These are phyloP conservation scores for Paramecium sonneborni DNA, from an alignment of 73 alveolate species.

Conservation along the genomic window DNA sequence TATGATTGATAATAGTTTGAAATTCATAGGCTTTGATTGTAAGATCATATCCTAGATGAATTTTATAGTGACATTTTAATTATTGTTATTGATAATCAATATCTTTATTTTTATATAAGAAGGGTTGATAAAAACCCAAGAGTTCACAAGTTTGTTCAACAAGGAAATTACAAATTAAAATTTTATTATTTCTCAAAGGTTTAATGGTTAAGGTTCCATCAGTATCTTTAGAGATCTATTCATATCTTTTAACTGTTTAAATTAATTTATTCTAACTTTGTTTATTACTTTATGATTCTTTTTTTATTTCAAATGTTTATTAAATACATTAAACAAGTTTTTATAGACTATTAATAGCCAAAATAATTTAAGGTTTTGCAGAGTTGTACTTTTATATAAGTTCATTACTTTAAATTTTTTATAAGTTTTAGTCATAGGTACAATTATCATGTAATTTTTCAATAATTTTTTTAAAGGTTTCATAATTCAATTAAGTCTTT, in stretches of 20 bases:
- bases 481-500: background rate
- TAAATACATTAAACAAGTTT: background rate
- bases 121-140: background rate
- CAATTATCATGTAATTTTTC: background rate
- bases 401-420: background rate
- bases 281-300: background rate
- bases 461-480: background rate
- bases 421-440: background rate
- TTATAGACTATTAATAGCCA: background rate
- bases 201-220: background rate
- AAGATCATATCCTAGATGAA: background rate
- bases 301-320: background rate
- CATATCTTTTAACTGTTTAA: background rate
- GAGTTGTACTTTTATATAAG: background rate
- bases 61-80: background rate
- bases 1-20: background rate
- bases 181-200: background rate
- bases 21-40: background rate
- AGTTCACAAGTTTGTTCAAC: background rate
- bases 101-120: background rate
- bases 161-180: background rate
- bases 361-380: background rate
- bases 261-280: background rate
- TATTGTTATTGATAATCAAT: background rate
- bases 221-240: background rate